These are phyloP conservation scores for Sequoia sempervirens DNA, from an alignment of 75 land plant species.

Conservation along the genomic window DNA sequence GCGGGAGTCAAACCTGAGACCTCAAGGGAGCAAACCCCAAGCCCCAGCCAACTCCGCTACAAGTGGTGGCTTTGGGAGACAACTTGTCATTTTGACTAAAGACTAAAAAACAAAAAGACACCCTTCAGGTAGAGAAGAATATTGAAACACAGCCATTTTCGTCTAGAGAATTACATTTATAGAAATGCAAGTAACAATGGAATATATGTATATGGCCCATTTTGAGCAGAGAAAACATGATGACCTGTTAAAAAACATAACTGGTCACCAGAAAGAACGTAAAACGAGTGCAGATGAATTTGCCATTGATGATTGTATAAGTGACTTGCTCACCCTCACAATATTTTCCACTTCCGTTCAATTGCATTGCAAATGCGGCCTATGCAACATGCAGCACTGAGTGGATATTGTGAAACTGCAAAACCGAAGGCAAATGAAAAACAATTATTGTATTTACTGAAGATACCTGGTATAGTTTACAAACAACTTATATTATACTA, in stretches of 20 bases:
- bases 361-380: constrained; percentile 58
- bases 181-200: background rate
- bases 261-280: background rate
- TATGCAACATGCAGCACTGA: constrained; percentile 84
- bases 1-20: no score
- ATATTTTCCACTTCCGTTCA: constrained; percentile 61
- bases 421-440: background rate
- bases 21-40: no score
- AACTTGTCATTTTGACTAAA: background rate
- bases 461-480: no score
- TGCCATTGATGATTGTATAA: background rate
- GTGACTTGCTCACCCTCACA: constrained; percentile 10
- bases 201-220: background rate
- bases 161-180: background rate
- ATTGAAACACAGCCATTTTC: background rate
- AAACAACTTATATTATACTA: no score
- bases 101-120: background rate
- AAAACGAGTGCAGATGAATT: background rate
- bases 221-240: background rate
- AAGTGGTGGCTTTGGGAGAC: no score
- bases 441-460: background rate
- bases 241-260: background rate
- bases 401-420: constrained; percentile 81
- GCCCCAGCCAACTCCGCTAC: no score
- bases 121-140: background rate